These are phyloP conservation scores for Vitis rotundifolia DNA, from an alignment of 164 flowering plant species.

Conservation along the genomic window DNA sequence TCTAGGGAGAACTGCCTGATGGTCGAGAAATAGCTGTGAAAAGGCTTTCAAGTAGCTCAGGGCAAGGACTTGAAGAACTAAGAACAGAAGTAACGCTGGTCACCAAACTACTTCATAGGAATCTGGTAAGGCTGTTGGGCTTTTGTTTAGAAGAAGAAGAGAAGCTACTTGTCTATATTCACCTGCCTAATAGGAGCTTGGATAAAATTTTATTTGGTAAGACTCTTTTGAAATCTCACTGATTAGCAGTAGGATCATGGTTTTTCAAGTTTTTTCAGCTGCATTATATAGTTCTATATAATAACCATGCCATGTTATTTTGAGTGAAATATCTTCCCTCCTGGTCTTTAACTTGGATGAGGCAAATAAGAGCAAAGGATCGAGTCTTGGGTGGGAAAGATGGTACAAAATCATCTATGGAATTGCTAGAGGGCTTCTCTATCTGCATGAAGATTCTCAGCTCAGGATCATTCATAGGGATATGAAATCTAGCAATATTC, in stretches of 20 bases:
- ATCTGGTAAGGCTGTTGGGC: conserved; percentile 24
- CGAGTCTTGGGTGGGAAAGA: conserved; percentile 12
- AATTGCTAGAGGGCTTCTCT: conserved; percentile 21
- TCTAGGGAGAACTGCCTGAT: conserved; percentile 10
- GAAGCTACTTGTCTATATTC: conserved; percentile 27
- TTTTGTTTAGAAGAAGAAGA: conserved; percentile 27
- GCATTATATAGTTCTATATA: too few species aligned
- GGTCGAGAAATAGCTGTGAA: conserved; percentile 23
- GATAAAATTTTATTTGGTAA: conserved; percentile 21
- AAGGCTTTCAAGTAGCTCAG: conserved; percentile 21
- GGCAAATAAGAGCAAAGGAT: conserved; percentile 3
- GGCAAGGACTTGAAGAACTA: conserved; percentile 22
- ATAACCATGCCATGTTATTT: too few species aligned
- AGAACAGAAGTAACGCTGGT: conserved; percentile 24
- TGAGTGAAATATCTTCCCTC: neutral
- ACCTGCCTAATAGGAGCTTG: conserved; percentile 27
- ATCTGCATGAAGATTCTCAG: conserved; percentile 23
- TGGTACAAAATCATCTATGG: conserved; percentile 23
- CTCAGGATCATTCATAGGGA: conserved; percentile 19
- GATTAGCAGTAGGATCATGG: too few species aligned
- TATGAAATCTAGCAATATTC: conserved; percentile 16
- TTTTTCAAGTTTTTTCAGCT: too few species aligned
- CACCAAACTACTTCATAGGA: conserved; percentile 20
- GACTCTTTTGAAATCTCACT: neutral
- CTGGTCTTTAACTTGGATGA: neutral